phyloP scores from a whole-genome alignment of 2,329 filamentous ascomycete genomes.

The Tolypocladium tropicale region DNA sequence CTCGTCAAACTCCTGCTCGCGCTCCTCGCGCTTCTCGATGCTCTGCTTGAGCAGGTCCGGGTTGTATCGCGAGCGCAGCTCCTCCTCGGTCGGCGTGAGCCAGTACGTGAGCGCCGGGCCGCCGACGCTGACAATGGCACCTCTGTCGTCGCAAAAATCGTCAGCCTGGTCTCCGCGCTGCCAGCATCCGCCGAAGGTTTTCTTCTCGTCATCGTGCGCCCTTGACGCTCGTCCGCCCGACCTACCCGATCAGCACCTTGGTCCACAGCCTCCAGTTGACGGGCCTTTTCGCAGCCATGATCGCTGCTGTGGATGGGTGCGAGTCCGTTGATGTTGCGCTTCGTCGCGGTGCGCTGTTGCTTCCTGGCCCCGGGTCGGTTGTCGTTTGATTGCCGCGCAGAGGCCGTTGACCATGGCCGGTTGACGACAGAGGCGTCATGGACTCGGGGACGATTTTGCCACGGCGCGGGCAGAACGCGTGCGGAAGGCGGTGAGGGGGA shows the following conservation, averaged over 20 bases:
- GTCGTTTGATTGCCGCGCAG: neutral
- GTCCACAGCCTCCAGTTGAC: constrained; percentile 47
- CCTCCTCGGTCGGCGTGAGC: constrained; percentile 76
- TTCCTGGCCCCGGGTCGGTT: neutral
- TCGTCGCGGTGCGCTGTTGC: neutral
- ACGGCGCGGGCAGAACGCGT: neutral
- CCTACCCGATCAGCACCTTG: constrained; percentile 62
- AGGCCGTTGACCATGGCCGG: neutral
- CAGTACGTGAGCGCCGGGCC: constrained; percentile 78
- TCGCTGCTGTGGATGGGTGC: neutral
- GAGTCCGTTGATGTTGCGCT: neutral
- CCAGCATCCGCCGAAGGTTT: neutral
- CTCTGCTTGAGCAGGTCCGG: constrained; percentile 86
- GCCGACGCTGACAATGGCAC: constrained; percentile 62
- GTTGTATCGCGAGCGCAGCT: constrained; percentile 86
- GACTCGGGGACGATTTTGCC: neutral
- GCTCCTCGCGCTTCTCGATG: constrained; percentile 65
- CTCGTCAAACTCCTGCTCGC: constrained; percentile 78
- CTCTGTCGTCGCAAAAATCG: constrained; percentile 37
- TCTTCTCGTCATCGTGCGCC: neutral
- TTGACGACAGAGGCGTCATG: neutral
- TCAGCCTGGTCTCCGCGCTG: neutral
- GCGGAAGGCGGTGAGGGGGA: neutral
- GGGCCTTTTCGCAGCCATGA: constrained; percentile 32
- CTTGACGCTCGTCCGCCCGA: neutral